These are phyloP conservation scores for Aureobasidium sp. DNA, from an alignment of 2,329 filamentous ascomycete genomes.

Conservation along the genomic window DNA sequence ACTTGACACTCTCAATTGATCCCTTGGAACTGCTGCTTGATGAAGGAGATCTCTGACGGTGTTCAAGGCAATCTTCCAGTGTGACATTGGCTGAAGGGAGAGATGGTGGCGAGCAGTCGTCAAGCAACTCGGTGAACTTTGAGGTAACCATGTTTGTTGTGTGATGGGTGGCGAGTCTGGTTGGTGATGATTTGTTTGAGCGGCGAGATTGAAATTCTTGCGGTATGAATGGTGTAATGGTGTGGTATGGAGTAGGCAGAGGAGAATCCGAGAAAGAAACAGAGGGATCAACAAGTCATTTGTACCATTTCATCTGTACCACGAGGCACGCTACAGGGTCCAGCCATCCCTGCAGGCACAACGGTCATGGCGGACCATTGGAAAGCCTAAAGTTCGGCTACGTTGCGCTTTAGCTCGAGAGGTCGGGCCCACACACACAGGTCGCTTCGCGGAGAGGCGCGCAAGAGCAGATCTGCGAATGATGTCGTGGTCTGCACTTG, in stretches of 20 bases:
- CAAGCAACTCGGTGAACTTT: slow-evolving; percentile 29
- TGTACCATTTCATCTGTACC: not conserved
- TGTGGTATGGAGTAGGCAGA: not conserved
- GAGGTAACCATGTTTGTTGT: slow-evolving; percentile 21
- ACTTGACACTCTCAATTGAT: not conserved
- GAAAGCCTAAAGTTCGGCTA: slow-evolving; percentile 10
- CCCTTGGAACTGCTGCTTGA: slow-evolving; percentile 13
- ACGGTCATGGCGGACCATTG: slow-evolving; percentile 2
- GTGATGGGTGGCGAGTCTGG: not conserved
- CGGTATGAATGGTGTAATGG: not conserved
- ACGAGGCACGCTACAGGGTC: slow-evolving; percentile 7
- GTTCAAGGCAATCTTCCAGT: slow-evolving; percentile 26
- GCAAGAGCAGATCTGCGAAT: slow-evolving; percentile 4
- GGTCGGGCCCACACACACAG: slow-evolving; percentile 4
- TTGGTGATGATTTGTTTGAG: not conserved
- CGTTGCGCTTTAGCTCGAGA: slow-evolving; percentile 5
- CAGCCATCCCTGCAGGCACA: slow-evolving; percentile 9
- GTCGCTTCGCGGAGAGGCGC: slow-evolving; percentile 8
- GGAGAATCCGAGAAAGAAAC: not conserved
- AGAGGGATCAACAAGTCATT: slow-evolving; percentile 1
- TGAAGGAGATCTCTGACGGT: slow-evolving; percentile 21
- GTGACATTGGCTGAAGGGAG: slow-evolving; percentile 24
- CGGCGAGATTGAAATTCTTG: not conserved
- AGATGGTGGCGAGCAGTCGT: slow-evolving; percentile 21
- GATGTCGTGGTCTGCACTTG: slow-evolving; percentile 1